Base-by-base conservation (phyloP, 2,329 filamentous ascomycete species). In the Aspergillus ochraceus region DNA sequence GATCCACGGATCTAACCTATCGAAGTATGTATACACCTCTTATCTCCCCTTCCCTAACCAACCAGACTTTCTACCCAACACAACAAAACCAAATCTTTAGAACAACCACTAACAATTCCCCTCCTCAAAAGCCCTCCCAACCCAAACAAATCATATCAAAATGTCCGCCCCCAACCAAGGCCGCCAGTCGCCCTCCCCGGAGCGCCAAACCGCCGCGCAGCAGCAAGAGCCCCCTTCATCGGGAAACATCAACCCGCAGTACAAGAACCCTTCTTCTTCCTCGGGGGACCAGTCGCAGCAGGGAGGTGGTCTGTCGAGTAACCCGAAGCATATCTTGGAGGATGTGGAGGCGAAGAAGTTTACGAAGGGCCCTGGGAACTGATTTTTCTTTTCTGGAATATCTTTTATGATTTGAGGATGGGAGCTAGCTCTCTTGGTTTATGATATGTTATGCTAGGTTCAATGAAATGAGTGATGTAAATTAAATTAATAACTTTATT, bases 171-270 rank as follows among this genome's bases (percentile, higher is more conserved):
- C 80, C 65, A 78, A 81, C 71, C 77, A 84, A 77, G 90, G 90
- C 74, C 88, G 88, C 72, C 85, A 96, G 78, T 96, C 92, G 32
- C 92, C 92, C 63, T 80, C 87, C 55, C 90, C 90, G 29, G 87
- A 90, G 79, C 73, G 75, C 66, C 90, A 91, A 77, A 79, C 82
- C 42, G 88, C 85, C 60, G 77, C 80, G 57, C 91, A 95, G 79
- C 91, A 95, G 79, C 79, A 85, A 64, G 85, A 84, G 8, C 71
- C 83, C 12, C 81, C 86, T 2, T 84, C 76, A n/a, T 78, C 81
- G 0, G 85, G 86, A 58, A 82, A 87, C 67, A 84, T 84, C 52
- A 80, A 84, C 68, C 82, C 71, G 17, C 64, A 64, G 20, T 59
- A 67, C 8, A 63, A 71, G 42, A 14, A 61, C 3, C 58, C 70